Evolutionary conservation across 768 basidiomycete genomes (phyloP), one percentile per base, ranked within the genome.

Genomic region (Lanmaoa pseudosensibilis): DNA sequence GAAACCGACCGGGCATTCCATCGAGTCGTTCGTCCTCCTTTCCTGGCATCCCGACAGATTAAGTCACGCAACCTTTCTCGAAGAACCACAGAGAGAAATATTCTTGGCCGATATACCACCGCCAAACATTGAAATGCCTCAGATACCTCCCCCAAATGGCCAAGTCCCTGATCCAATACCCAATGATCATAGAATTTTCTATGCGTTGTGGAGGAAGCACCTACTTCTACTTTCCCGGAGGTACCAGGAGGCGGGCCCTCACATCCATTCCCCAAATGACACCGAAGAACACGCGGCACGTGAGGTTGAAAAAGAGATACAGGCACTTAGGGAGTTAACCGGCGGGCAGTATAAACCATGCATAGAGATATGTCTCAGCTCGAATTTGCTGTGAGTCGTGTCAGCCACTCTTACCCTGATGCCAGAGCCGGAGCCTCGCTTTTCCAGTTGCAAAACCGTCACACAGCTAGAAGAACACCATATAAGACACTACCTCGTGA

Each of bases 31-130:
- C 10, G 67, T 73, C 37, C 73, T 93, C 13, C 78, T 93, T 0
- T 81, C 82, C 2, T 85, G 79, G 69, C 69, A 72, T 21, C 91
- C 91, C 0, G 77, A 86, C 50, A 77, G 92, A 41, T 74, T 94
- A 0, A 88, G 92, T 0, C 92, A 94, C 57, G 92, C 89, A 3
- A 93, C 92, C 0, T 92, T 88, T 71, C 78, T 94, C 55, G 80
- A 82, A 2, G 81, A 83, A 45, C 82, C 83, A 0, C 80, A 82
- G 49, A 60, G 66, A 57, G 69, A 74, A 2, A 66, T 85, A 39
- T 87, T 91, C 9, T 71, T 81, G 51, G 65, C 65, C 10, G 64
- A 66, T 41, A 54, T 71, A 43, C 65, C 65, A 25, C 62, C 70
- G 2, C 47, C 55, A 4, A 27, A 58, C 50, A 19, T 52, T 3